Base-by-base conservation (phyloP, 768 basidiomycete genomes). In the Pleurotus salmoneostramineus region DNA sequence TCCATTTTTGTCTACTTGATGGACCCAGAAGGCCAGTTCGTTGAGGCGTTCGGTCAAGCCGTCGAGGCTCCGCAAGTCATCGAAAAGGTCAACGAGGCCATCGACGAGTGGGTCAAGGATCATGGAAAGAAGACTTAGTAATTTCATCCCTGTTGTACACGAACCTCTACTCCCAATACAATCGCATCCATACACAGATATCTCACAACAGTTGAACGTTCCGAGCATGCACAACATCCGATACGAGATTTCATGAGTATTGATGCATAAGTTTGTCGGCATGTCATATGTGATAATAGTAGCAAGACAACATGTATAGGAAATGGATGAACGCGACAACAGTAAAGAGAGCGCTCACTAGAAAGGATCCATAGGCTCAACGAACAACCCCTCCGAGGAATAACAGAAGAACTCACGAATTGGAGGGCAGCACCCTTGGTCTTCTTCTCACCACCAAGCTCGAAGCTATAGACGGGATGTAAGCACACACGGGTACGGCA, bases 381-480 rank as follows among this genome's bases (percentile, higher is more conserved):
- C 33, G 48, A 49, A 6, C 10, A 21, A 27, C 21, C 48, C 48
- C 2, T 4, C 15, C 44, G 2, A 17, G 33, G 21, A 32, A 17
- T 7, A 11, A 49, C 7, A 49, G 17, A 49, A 11, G 15, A 5
- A 49, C 48, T 45, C 15, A 94, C 92, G 85, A 95, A 95, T 71
- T 84, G 85, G 68, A 95, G 90, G 61, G 93, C 95, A 67, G 93
- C 93, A 76, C 94, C 93, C 85, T 95, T 95, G 66, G 93, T 95
- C 90, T 98, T 98, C 87, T 98, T 99, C 85, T 99, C 97, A 72
- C 97, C 97, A 75, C 97, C 96, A 56, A 98, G 89, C 80, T 98
- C 96, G 83, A 99, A 98, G 83, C 93, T 93, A 64, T 17, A 49
- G 14, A 54, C 21, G 21, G 51, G 5, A 48, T 3, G 34, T 58